Percentiles rank a stretch among this genome's conserved stretches.
Conservation (phyloP, 345 rosid species). For the Litchi chinensis region DNA sequence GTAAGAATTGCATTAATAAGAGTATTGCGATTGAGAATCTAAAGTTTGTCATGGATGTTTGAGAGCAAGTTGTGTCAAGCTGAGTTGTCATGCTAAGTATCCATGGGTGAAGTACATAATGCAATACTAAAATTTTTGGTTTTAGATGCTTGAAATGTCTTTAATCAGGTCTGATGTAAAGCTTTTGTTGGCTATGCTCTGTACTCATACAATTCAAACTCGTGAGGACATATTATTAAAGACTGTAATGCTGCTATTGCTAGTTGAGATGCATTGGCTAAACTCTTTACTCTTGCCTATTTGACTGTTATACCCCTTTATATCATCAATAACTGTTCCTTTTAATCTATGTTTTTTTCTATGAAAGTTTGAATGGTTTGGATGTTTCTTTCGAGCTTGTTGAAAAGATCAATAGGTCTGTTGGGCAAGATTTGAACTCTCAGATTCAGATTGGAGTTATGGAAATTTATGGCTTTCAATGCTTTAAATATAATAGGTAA, state of each 20-base stretch:
- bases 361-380: background rate
- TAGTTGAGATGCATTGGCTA: slow-evolving; percentile 94
- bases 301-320: slow-evolving; percentile 73
- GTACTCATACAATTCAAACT: slow-evolving; percentile 90
- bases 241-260: slow-evolving; percentile 89
- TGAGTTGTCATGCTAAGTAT: background rate
- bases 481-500: slow-evolving; percentile 89
- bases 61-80: background rate
- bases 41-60: background rate
- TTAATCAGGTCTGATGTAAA: too few relatives aligned
- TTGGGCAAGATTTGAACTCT: too few relatives aligned
- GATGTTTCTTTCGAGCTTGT: slow-evolving; percentile 68
- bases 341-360: slow-evolving; percentile 5
- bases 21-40: background rate
- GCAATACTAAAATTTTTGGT: background rate
- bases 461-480: slow-evolving; percentile 80
- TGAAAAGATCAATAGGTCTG: slow-evolving; percentile 72
- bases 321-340: slow-evolving; percentile 12
- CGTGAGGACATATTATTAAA: slow-evolving; percentile 88
- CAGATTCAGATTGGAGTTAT: too few relatives aligned
- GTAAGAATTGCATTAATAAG: background rate
- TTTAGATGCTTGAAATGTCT: too few relatives aligned
- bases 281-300: slow-evolving; percentile 88
- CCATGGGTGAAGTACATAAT: background rate
- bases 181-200: background rate